Evolutionary conservation across 352 stramenopile species (phyloP).

Genomic region (Phytophthora foliorum): DNA sequence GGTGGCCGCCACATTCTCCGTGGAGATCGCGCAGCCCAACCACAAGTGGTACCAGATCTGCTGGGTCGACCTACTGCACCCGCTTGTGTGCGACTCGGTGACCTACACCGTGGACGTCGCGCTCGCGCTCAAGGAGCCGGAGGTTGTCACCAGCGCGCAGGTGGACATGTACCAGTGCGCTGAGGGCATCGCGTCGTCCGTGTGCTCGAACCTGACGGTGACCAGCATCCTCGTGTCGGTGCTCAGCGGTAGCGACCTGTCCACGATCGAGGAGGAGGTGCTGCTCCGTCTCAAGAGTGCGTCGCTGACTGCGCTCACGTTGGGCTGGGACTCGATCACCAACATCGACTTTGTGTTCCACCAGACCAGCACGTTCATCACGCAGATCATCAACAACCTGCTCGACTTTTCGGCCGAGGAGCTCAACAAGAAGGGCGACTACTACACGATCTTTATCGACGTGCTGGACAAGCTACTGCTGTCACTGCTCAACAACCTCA

Average conservation of each 20-base stretch:
- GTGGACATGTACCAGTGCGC: slow-evolving; percentile 56
- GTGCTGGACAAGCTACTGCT: slow-evolving; percentile 50
- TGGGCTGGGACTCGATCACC: slow-evolving; percentile 60
- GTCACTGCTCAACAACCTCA: slow-evolving; percentile 63
- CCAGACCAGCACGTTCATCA: slow-evolving; percentile 49
- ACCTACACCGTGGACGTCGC: slow-evolving; percentile 49
- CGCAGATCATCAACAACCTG: slow-evolving; percentile 55
- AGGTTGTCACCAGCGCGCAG: slow-evolving; percentile 37
- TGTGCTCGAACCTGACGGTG: slow-evolving; percentile 61
- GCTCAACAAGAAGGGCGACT: slow-evolving; percentile 73
- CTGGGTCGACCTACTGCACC: slow-evolving; percentile 58
- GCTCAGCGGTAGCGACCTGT: slow-evolving; percentile 47
- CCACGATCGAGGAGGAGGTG: slow-evolving; percentile 37
- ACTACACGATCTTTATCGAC: slow-evolving; percentile 54
- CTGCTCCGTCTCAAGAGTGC: slow-evolving; percentile 43
- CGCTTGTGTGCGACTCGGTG: slow-evolving; percentile 40
- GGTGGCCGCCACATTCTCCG: slow-evolving; percentile 43
- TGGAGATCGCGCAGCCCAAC: slow-evolving; percentile 64
- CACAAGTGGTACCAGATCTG: slow-evolving; percentile 73
- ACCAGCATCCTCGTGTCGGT: slow-evolving; percentile 51
- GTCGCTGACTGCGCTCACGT: slow-evolving; percentile 42
- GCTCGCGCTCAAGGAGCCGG: slow-evolving; percentile 46
- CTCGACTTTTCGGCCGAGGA: slow-evolving; percentile 53
- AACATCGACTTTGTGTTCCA: slow-evolving; percentile 63
- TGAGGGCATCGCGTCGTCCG: slow-evolving; percentile 36